Conservation (phyloP, 176 grass and related monocot species). For the Rhynchospora pubera region DNA sequence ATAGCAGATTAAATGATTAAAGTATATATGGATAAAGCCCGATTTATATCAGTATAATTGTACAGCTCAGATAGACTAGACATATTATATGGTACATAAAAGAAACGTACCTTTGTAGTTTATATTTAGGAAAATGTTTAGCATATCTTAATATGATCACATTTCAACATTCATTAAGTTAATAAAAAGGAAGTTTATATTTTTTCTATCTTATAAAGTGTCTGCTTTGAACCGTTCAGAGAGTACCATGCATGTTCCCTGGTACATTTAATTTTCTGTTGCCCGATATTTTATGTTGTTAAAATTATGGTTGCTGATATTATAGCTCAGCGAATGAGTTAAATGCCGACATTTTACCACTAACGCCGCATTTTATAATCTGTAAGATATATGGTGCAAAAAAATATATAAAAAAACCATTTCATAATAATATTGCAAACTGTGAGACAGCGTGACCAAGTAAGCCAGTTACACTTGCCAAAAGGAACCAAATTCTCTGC, state of each 20-base stretch:
- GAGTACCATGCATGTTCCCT: neutral
- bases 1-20: neutral
- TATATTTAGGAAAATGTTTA: too few species aligned
- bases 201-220: neutral
- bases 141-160: neutral
- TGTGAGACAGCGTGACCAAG: neutral
- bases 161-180: neutral
- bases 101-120: too few species aligned
- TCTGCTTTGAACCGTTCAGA: neutral
- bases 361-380: neutral
- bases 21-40: neutral
- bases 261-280: neutral
- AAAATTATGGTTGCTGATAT: neutral
- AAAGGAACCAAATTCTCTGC: neutral
- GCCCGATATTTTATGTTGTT: neutral
- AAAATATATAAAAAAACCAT: neutral
- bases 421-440: neutral
- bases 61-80: neutral
- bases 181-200: too few species aligned
- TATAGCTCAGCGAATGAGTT: neutral
- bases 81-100: neutral
- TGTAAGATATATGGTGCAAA: neutral
- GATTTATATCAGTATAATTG: neutral
- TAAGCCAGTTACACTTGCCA: neutral
- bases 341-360: neutral